phyloP scores from a whole-genome alignment of 768 basidiomycete species.

The Mycena galericulata region DNA sequence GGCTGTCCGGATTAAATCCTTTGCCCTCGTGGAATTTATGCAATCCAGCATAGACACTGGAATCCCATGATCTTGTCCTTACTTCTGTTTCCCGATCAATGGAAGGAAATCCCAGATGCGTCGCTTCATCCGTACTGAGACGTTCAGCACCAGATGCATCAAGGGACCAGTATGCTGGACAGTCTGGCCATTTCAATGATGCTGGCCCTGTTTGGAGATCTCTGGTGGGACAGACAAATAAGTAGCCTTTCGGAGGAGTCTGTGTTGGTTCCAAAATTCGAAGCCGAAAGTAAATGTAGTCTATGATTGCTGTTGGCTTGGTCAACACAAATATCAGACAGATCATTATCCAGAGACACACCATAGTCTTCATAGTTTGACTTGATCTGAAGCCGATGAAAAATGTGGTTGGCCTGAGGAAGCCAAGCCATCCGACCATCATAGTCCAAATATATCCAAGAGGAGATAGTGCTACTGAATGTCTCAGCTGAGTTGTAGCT shows the following conservation, averaged over 20 bases:
- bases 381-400: too few relatives aligned
- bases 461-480: too few relatives aligned
- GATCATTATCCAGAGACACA: too few relatives aligned
- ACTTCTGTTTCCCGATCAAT: neutral
- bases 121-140: constrained; percentile 1
- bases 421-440: too few relatives aligned
- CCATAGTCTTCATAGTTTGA: too few relatives aligned
- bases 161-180: constrained; percentile 1
- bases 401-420: too few relatives aligned
- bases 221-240: neutral
- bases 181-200: neutral
- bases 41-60: neutral
- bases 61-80: neutral
- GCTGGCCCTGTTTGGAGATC: neutral
- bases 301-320: neutral
- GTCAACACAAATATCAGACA: neutral
- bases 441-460: too few relatives aligned
- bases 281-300: neutral
- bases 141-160: neutral
- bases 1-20: constrained; percentile 16
- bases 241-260: neutral
- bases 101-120: neutral
- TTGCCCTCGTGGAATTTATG: constrained; percentile 17
- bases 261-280: neutral
- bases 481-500: too few relatives aligned